These are phyloP conservation scores for Houttuynia cordata DNA, from an alignment of 164 flowering plant genomes.

Conservation along the genomic window DNA sequence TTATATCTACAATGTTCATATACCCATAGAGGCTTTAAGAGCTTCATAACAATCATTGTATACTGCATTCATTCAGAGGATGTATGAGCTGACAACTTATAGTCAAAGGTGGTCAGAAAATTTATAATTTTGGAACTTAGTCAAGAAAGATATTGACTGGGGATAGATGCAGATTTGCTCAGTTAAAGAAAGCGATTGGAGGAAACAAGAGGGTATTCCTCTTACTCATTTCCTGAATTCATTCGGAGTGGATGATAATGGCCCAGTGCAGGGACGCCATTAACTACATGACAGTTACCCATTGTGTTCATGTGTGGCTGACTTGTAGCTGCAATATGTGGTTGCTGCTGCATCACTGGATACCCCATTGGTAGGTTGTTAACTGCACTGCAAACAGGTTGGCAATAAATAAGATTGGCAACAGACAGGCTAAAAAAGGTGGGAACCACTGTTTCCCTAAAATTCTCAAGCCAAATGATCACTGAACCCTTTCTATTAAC, in stretches of 20 bases:
- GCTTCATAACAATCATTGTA: too few relatives aligned
- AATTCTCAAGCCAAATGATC: too few relatives aligned
- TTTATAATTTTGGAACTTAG: too few relatives aligned
- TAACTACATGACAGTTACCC: slow-evolving; percentile 82
- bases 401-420: slow-evolving; percentile 25
- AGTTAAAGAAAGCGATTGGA: not conserved
- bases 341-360: slow-evolving; percentile 68
- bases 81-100: too few relatives aligned
- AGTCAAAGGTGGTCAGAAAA: too few relatives aligned
- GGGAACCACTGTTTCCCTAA: not conserved
- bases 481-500: too few relatives aligned
- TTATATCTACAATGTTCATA: too few relatives aligned
- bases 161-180: too few relatives aligned
- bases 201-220: slow-evolving; percentile 1
- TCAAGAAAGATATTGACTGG: too few relatives aligned
- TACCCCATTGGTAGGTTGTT: slow-evolving; percentile 93
- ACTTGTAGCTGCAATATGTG: slow-evolving; percentile 62
- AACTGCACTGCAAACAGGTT: slow-evolving; percentile 62
- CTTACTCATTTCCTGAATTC: slow-evolving; percentile 85
- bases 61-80: too few relatives aligned
- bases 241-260: slow-evolving; percentile 71
- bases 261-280: slow-evolving; percentile 92
- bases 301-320: slow-evolving; percentile 85
- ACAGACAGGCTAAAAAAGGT: not conserved
- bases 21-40: too few relatives aligned